Evolutionary conservation across 495 filamentous ascomycete species (phyloP).

Genomic region (Hyaloscypha finlandica): DNA sequence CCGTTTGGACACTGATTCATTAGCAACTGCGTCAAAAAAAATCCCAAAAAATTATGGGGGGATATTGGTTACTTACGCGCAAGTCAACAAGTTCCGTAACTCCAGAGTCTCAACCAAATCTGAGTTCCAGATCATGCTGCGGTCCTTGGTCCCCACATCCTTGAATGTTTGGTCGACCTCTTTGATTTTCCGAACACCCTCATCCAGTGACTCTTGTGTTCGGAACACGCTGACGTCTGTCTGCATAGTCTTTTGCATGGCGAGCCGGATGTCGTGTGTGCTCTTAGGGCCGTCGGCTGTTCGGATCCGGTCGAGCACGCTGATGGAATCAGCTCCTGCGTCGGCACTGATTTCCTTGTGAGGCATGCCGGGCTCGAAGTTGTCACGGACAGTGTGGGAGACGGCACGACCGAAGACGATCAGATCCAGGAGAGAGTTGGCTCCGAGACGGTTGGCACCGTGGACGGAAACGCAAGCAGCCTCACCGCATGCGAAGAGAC

Average conservation of each 20-base stretch:
- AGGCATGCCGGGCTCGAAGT: constrained; percentile 74
- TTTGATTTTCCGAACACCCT: constrained; percentile 79
- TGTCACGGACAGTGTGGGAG: constrained; percentile 92
- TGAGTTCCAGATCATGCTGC: constrained; percentile 99
- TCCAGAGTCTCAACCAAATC: constrained; percentile 95
- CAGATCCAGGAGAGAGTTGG: constrained; percentile 96
- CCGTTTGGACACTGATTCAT: constrained; percentile 71
- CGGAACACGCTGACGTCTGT: constrained; percentile 96
- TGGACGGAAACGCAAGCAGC: constrained; percentile 97
- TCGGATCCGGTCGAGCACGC: constrained; percentile 81
- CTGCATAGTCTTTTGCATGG: constrained; percentile 99
- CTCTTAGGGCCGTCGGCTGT: constrained; percentile 81
- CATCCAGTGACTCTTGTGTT: constrained; percentile 80
- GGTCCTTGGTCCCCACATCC: constrained; percentile 90
- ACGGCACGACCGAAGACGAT: constrained; percentile 97
- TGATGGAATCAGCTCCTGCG: constrained; percentile 83
- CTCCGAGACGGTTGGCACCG: constrained; percentile 95
- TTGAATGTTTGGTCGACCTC: constrained; percentile 78
- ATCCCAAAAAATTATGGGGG: background rate
- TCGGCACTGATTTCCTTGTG: constrained; percentile 64
- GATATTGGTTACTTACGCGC: constrained; percentile 55
- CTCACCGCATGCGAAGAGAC: constrained; percentile 95
- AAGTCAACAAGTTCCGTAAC: constrained; percentile 89
- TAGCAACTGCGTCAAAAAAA: constrained; percentile 11
- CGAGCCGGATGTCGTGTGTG: constrained; percentile 80